Base-by-base conservation (phyloP, 1,284 basidiomycete species). In the Leccinum pachyderme region DNA sequence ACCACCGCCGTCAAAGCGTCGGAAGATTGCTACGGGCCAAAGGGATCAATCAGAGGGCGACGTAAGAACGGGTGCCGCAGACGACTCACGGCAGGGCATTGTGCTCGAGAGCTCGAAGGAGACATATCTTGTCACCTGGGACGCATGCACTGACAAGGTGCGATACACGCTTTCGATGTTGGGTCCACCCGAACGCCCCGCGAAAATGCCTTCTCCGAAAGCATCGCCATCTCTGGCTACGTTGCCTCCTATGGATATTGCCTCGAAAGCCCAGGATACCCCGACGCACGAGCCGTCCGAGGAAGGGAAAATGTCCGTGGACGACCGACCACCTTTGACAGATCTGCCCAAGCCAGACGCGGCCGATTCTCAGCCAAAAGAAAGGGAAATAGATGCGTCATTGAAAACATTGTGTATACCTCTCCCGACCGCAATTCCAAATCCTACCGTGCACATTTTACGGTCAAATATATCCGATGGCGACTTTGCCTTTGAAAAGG, bases 31-130 rank as follows among this genome's bases (percentile, higher is more conserved):
- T 32, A 49, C 31, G 44, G 22, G 18, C 2, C 47, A 12, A 22
- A 64, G 61, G 37, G 46, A 2, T 27, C 60, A 56, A 45, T n/a
- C n/a, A 8, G 53, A 59, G 9, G 58, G 24, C 0, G 59, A 59
- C 2, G 57, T 50, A 2, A 53, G 57, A 1, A 54, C 54, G 54
- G 57, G 59, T 13, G n/a, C 53, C 1, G 49, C n/a, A 0, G 63
- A 63, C 4, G 63, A 64, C 3, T 13, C 44, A 15, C 48, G 18
- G 31, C 47, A 45, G 33, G 63, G 62, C 4, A 28, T 69, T 28
- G 58, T 71, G 28, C 63, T 69, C 11, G 67, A 69, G 37, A 57
- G 60, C 46, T 37, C 58, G 1, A 54, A 52, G 31, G 66, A 63
- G 25, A 58, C 65, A 1, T 69, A 56, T 24, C 57, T 69, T 44